Conservation (phyloP, 2,329 filamentous ascomycete species). For the Fusarium torreyae region DNA sequence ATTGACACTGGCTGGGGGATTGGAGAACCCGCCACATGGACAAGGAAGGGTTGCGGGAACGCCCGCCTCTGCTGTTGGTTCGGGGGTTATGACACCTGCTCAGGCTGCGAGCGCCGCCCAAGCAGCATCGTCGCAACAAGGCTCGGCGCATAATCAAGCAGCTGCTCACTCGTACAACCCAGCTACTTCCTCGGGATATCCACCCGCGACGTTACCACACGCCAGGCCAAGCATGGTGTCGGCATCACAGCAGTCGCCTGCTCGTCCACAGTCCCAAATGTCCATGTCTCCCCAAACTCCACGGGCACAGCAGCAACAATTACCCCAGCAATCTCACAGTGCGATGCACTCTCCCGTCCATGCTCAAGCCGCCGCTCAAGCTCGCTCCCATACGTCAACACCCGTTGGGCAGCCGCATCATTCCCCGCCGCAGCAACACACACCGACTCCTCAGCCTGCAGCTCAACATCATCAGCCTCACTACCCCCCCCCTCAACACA, state of each 20-base stretch:
- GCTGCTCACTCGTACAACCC: constrained; percentile 34
- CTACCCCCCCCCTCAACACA: constrained; percentile 35
- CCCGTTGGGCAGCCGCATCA: constrained; percentile 48
- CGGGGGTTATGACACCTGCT: constrained; percentile 54
- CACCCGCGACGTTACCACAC: constrained; percentile 50
- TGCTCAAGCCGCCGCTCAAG: constrained; percentile 40
- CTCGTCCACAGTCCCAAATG: constrained; percentile 49
- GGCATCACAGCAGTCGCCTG: constrained; percentile 52
- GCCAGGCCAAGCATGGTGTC: constrained; percentile 47
- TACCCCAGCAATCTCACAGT: constrained; percentile 38
- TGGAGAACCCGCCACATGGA: constrained; percentile 61
- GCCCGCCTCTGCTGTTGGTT: constrained; percentile 47
- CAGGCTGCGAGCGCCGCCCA: constrained; percentile 53
- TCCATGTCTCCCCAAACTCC: constrained; percentile 51
- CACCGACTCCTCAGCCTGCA: constrained; percentile 45
- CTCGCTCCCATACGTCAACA: constrained; percentile 49
- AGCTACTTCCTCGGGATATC: constrained; percentile 46
- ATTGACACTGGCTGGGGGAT: constrained; percentile 67
- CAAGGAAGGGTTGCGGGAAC: constrained; percentile 49
- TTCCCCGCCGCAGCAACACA: constrained; percentile 45
- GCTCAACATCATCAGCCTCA: constrained; percentile 33
- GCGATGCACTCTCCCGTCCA: constrained; percentile 46
- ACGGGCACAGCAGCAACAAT: constrained; percentile 44
- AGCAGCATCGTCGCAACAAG: constrained; percentile 44
- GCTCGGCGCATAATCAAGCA: constrained; percentile 35